Conservation (phyloP, 164 flowering plant species). For the Macadamia tetraphylla region DNA sequence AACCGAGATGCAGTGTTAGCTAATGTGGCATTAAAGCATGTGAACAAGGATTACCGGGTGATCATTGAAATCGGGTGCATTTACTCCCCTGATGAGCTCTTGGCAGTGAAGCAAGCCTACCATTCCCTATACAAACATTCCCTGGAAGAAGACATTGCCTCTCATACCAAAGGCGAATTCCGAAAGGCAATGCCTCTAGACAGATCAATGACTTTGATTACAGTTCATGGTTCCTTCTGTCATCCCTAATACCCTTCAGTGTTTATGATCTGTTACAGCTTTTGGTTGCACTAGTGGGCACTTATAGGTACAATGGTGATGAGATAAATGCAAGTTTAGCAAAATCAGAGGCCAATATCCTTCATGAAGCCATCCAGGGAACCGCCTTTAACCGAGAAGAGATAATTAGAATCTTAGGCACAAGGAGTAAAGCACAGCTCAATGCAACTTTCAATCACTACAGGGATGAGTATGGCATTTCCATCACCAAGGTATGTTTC, state of each 20-base stretch:
- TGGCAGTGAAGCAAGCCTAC: slow-evolving; percentile 61
- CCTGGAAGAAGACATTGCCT: slow-evolving; percentile 80
- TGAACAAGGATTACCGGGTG: slow-evolving; percentile 30
- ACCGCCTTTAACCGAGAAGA: slow-evolving; percentile 65
- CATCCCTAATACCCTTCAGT: slow-evolving; percentile 1
- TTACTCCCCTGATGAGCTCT: slow-evolving; percentile 45
- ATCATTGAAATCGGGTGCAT: slow-evolving; percentile 55
- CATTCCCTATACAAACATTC: slow-evolving; percentile 59
- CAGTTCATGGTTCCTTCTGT: neutral
- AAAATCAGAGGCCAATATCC: slow-evolving; percentile 57
- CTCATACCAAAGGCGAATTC: slow-evolving; percentile 51
- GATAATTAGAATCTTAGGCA: slow-evolving; percentile 51
- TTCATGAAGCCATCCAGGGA: slow-evolving; percentile 26
- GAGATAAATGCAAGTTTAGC: slow-evolving; percentile 62
- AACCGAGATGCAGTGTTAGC: slow-evolving; percentile 74
- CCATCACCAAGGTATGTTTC: slow-evolving; percentile 60
- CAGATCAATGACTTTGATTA: neutral
- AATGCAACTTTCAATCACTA: slow-evolving; percentile 65
- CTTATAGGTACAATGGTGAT: slow-evolving; percentile 45
- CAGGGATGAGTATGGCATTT: slow-evolving; percentile 45
- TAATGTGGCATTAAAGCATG: slow-evolving; percentile 45
- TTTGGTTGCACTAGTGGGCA: slow-evolving; percentile 34
- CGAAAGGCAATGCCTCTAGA: slow-evolving; percentile 43
- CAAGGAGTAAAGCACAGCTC: slow-evolving; percentile 77
- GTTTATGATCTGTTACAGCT: slow-evolving; percentile 27